Conservation (phyloP, 2,329 filamentous ascomycete genomes). For the Xylariales sp. region DNA sequence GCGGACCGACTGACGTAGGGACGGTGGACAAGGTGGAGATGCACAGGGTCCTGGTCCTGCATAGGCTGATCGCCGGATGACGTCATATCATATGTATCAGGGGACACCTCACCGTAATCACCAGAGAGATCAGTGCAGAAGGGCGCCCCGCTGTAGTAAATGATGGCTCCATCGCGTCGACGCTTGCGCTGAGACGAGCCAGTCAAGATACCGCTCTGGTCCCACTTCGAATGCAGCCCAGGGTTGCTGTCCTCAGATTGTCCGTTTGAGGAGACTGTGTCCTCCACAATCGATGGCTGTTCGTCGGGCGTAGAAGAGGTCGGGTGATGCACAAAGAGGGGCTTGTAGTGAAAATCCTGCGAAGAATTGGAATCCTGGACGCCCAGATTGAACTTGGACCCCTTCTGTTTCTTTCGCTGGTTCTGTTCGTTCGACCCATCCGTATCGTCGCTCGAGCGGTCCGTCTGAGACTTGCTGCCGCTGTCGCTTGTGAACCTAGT, state of each 20-base stretch:
- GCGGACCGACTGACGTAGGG: slow-evolving; percentile 47
- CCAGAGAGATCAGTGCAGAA: slow-evolving; percentile 86
- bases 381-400: slow-evolving; percentile 55
- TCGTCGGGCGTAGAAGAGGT: slow-evolving; percentile 58
- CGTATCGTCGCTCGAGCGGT: slow-evolving; percentile 62
- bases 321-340: slow-evolving; percentile 65
- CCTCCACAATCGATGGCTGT: slow-evolving; percentile 59
- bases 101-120: slow-evolving; percentile 65
- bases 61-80: slow-evolving; percentile 54
- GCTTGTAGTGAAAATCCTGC: slow-evolving; percentile 71
- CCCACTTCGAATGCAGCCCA: slow-evolving; percentile 59
- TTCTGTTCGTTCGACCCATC: slow-evolving; percentile 57
- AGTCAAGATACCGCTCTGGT: slow-evolving; percentile 51
- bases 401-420: slow-evolving; percentile 59
- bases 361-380: slow-evolving; percentile 53
- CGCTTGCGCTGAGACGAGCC: slow-evolving; percentile 63
- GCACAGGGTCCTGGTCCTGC: slow-evolving; percentile 33
- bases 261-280: slow-evolving; percentile 62
- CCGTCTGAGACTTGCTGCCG: slow-evolving; percentile 60
- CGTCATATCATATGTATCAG: slow-evolving; percentile 59
- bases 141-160: slow-evolving; percentile 82
- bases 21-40: slow-evolving; percentile 43
- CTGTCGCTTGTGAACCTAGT: slow-evolving; percentile 75
- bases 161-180: slow-evolving; percentile 77
- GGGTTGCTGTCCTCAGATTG: slow-evolving; percentile 61